These are phyloP conservation scores for Raddia guianensis DNA, from an alignment of 176 grass and related monocot genomes.

Conservation along the genomic window DNA sequence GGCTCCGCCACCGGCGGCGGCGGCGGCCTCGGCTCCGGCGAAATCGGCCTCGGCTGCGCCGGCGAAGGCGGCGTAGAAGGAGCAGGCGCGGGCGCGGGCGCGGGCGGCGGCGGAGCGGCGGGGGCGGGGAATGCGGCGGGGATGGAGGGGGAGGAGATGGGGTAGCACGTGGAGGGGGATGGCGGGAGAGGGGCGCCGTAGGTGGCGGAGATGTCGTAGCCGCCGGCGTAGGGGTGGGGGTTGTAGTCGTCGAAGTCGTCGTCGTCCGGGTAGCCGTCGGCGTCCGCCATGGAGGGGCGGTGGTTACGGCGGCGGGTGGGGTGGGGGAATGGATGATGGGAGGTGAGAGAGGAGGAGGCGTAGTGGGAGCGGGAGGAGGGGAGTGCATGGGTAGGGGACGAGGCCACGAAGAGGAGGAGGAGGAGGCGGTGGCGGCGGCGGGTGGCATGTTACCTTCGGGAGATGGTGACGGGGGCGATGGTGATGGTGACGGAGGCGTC, in stretches of 20 bases:
- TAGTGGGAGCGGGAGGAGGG: background rate
- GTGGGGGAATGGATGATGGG: background rate
- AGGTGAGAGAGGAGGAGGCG: background rate
- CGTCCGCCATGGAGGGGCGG: conserved; percentile 29
- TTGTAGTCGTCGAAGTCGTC: conserved; percentile 85
- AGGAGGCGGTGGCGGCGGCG: background rate
- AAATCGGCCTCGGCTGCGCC: background rate
- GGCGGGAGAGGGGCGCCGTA: conserved; percentile 65
- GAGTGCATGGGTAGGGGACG: background rate
- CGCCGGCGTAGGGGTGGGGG: conserved; percentile 80
- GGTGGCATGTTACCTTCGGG: conserved; percentile 42
- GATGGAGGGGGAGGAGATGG: conserved; percentile 28
- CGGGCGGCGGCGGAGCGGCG: background rate
- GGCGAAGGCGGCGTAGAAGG: conserved; percentile 20
- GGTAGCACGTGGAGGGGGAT: conserved; percentile 46
- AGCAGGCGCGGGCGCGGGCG: background rate
- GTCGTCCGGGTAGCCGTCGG: conserved; percentile 38
- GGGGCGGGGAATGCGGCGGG: conserved; percentile 3
- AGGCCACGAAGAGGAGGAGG: background rate
- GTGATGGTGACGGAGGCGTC: conserved; percentile 6
- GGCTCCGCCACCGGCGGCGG: conserved; percentile 40
- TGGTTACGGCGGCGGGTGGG: background rate
- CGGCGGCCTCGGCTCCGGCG: background rate
- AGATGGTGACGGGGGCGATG: conserved; percentile 20
- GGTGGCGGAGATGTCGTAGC: conserved; percentile 74